A percentile compares a stretch with the other conserved stretches of the same genome.
Evolutionary conservation across 1,284 basidiomycete species (phyloP).

Genomic region (Malassezia vespertilionis): DNA sequence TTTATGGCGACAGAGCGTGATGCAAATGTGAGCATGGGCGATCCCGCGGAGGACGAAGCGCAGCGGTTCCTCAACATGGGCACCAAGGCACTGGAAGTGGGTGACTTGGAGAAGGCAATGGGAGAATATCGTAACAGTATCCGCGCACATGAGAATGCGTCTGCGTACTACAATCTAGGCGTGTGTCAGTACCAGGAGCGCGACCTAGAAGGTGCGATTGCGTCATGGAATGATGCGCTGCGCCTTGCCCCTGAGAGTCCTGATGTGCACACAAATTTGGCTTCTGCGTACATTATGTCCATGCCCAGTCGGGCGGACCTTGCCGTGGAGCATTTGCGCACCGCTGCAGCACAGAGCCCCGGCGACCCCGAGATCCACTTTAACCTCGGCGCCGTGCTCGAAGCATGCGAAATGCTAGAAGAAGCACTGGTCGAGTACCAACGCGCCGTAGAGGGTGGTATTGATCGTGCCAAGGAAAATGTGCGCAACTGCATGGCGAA

Average conservation of each 20-base stretch:
- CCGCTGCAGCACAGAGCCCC: slow-evolving; percentile 71
- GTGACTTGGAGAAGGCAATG: slow-evolving; percentile 68
- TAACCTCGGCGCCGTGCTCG: slow-evolving; percentile 79
- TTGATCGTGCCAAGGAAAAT: slow-evolving; percentile 70
- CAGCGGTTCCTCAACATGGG: slow-evolving; percentile 72
- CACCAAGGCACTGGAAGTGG: slow-evolving; percentile 75
- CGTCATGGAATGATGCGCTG: slow-evolving; percentile 31
- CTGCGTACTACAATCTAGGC: slow-evolving; percentile 74
- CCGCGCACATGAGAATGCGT: slow-evolving; percentile 67
- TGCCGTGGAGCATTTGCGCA: slow-evolving; percentile 75
- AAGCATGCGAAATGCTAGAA: slow-evolving; percentile 68
- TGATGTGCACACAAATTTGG: slow-evolving; percentile 85
- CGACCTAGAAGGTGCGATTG: slow-evolving; percentile 29
- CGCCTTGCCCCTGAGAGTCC: slow-evolving; percentile 69
- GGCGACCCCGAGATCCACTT: slow-evolving; percentile 90
- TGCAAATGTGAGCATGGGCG: slow-evolving; percentile 41
- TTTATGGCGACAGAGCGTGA: slow-evolving; percentile 9
- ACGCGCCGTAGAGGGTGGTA: slow-evolving; percentile 64
- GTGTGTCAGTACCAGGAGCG: slow-evolving; percentile 76
- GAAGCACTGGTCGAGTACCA: slow-evolving; percentile 71
- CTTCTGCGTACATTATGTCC: slow-evolving; percentile 84
- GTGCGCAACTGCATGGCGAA: slow-evolving; percentile 68
- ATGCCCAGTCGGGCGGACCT: slow-evolving; percentile 73
- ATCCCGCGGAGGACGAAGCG: slow-evolving; percentile 73
- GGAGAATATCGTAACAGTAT: slow-evolving; percentile 67